phyloP scores from a whole-genome alignment of 2,329 filamentous ascomycete genomes.

The Aspergillus calidoustus region DNA sequence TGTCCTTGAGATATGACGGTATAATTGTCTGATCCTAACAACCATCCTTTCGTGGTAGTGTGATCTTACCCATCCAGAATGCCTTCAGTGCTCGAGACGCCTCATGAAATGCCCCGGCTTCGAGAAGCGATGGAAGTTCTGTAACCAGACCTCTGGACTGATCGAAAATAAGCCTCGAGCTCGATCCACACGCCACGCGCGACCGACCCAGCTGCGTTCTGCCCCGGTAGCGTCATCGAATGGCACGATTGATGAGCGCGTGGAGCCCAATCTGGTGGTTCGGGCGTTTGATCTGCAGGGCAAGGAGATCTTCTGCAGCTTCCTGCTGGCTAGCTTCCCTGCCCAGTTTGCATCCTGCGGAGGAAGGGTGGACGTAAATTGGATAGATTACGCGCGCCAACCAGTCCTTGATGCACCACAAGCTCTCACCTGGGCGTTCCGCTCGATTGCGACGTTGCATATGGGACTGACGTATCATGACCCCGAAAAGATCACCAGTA shows the following conservation, averaged over 20 bases:
- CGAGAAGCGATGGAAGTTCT: conserved; percentile 19
- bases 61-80: conserved; percentile 11
- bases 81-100: conserved; percentile 18
- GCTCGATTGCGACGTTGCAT: conserved; percentile 14
- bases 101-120: conserved; percentile 19
- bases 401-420: conserved; percentile 5
- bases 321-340: conserved; percentile 18
- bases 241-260: conserved; percentile 17
- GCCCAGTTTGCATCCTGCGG: conserved; percentile 23
- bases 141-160: conserved; percentile 4
- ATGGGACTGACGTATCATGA: conserved; percentile 13
- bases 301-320: conserved; percentile 19
- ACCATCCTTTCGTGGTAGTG: background rate
- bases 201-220: background rate
- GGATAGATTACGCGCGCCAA: conserved; percentile 11
- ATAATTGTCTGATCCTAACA: background rate
- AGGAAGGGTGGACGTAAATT: conserved; percentile 18
- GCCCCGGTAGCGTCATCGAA: background rate
- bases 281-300: conserved; percentile 18
- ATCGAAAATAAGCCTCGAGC: background rate
- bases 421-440: conserved; percentile 20
- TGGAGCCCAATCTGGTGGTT: conserved; percentile 16
- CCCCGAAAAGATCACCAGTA: conserved; percentile 9
- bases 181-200: background rate
- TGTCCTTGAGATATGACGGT: background rate